Percentiles rank a stretch among this genome's conserved stretches.
phyloP scores from a whole-genome alignment of 23 red algal genomes.

The Cyanidioschyzon merolae region DNA sequence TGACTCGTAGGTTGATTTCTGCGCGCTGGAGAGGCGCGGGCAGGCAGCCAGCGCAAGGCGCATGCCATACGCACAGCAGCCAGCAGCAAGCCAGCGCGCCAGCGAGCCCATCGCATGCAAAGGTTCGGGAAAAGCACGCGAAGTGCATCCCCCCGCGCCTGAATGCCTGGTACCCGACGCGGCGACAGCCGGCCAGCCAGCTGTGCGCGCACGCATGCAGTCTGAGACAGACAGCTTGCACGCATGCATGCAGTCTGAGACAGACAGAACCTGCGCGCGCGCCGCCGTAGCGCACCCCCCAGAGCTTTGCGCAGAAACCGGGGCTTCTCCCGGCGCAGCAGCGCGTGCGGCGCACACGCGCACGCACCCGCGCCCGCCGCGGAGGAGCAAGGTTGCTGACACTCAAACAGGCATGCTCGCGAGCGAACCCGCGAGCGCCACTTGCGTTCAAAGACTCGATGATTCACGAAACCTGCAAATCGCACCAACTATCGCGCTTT shows the following conservation, averaged over 20 bases:
- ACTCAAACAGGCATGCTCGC: constrained; percentile 82
- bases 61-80: too few species aligned
- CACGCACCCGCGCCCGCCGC: neutral
- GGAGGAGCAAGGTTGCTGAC: constrained; percentile 27
- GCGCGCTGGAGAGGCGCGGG: too few species aligned
- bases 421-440: constrained; percentile 44
- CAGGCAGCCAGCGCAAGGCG: too few species aligned
- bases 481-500: constrained; percentile 66
- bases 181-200: neutral
- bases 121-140: too few species aligned
- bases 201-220: neutral
- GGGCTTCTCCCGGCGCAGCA: neutral
- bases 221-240: neutral
- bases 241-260: neutral
- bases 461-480: constrained; percentile 58
- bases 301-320: neutral
- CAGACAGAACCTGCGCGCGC: neutral
- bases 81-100: too few species aligned
- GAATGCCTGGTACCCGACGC: too few species aligned
- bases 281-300: neutral
- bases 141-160: too few species aligned
- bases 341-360: too few species aligned
- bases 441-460: constrained; percentile 80
- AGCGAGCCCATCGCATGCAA: too few species aligned
- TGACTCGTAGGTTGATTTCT: too few species aligned